A percentile compares a stretch with the other conserved stretches of the same genome.
Conservation (phyloP, 2,329 filamentous ascomycete species). For the Blastomyces parvus region DNA sequence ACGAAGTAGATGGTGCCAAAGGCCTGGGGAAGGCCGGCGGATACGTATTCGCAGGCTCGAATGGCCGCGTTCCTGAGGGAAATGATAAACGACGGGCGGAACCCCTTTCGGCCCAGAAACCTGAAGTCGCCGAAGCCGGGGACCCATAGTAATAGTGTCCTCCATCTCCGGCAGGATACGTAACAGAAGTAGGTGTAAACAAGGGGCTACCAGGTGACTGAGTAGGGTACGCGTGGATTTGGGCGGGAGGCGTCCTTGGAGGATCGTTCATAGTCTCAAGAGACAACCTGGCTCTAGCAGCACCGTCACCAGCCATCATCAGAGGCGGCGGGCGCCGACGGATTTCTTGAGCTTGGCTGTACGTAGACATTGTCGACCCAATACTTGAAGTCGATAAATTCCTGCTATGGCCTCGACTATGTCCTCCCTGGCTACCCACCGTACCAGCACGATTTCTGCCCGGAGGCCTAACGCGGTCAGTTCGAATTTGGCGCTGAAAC, state of each 20-base stretch:
- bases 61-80: conserved; percentile 65
- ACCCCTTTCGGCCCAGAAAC: conserved; percentile 61
- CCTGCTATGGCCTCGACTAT: conserved; percentile 66
- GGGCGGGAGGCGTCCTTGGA: conserved; percentile 53
- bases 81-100: conserved; percentile 72
- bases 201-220: conserved; percentile 65
- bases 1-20: conserved; percentile 47
- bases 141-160: conserved; percentile 68
- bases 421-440: conserved; percentile 59
- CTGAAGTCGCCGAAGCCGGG: conserved; percentile 60
- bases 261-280: conserved; percentile 57
- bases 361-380: conserved; percentile 60
- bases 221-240: conserved; percentile 55
- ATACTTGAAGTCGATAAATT: conserved; percentile 88
- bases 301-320: conserved; percentile 66
- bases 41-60: conserved; percentile 51
- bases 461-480: conserved; percentile 68
- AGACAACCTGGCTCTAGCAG: conserved; percentile 51
- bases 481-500: conserved; percentile 85
- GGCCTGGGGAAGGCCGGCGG: conserved; percentile 49
- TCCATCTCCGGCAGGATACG: conserved; percentile 55
- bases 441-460: conserved; percentile 69
- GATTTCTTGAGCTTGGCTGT: conserved; percentile 52
- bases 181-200: conserved; percentile 70
- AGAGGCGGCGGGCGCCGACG: conserved; percentile 70